Conservation (phyloP, 768 basidiomycete genomes). For the Russula brevipes region DNA sequence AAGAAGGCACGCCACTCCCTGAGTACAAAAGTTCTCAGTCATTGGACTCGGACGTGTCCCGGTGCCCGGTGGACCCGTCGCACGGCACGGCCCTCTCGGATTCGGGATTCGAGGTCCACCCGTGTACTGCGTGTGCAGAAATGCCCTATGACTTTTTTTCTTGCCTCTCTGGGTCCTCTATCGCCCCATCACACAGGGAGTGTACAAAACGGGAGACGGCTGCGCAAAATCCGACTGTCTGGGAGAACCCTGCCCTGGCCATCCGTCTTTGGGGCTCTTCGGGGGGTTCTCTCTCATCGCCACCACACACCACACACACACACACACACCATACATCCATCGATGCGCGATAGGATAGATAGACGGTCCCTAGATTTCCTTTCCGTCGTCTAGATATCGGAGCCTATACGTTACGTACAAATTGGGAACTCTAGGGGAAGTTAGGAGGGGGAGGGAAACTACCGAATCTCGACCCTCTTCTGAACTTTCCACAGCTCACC, state of each 20-base stretch:
- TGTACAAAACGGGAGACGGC: neutral
- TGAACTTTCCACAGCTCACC: neutral
- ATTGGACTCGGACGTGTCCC: neutral
- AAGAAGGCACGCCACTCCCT: neutral
- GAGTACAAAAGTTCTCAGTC: neutral
- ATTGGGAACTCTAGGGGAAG: slow-evolving; percentile 8
- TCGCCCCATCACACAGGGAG: neutral
- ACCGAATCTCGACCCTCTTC: neutral
- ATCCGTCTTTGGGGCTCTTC: neutral
- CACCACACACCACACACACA: neutral
- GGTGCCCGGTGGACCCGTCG: slow-evolving; percentile 7
- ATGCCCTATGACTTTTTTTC: neutral
- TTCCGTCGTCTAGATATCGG: slow-evolving; percentile 7
- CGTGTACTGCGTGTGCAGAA: neutral
- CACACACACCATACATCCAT: neutral
- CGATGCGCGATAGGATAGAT: slow-evolving; percentile 4
- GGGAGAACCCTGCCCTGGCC: neutral
- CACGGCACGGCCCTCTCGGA: slow-evolving; percentile 1
- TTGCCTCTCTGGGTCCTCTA: neutral
- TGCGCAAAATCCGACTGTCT: slow-evolving; percentile 7
- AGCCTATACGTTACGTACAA: neutral
- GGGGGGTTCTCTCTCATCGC: neutral
- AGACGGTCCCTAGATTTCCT: slow-evolving; percentile 2
- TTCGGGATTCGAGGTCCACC: too few relatives aligned
- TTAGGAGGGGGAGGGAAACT: too few relatives aligned